Percentiles rank a stretch among this genome's conserved stretches.
Conservation (phyloP, 2,329 filamentous ascomycete species). For the Nothophaeocryptopus gaeumannii region DNA sequence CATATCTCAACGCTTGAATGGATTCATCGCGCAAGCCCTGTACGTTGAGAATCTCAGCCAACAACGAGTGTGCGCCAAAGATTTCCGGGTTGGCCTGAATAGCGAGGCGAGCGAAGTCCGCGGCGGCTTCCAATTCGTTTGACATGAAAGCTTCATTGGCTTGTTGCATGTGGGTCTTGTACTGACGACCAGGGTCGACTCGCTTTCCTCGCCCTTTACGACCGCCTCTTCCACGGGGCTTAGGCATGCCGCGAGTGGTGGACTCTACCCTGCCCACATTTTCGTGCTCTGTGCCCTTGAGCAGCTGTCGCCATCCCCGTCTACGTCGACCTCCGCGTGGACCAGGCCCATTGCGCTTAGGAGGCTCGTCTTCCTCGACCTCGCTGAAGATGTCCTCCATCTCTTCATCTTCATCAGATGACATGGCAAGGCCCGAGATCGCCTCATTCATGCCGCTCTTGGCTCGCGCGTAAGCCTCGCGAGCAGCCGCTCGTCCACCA, state of each 20-base stretch:
- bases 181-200: conserved; percentile 67
- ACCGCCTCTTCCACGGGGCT: conserved; percentile 28
- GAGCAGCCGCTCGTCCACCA: conserved; percentile 4
- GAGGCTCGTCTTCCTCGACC: background rate
- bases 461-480: background rate
- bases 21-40: conserved; percentile 58
- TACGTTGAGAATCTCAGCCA: conserved; percentile 58
- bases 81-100: conserved; percentile 61
- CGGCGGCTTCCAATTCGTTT: conserved; percentile 59
- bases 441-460: background rate
- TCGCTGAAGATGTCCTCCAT: too few relatives aligned
- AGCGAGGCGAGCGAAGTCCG: conserved; percentile 50
- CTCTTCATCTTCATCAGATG: too few relatives aligned
- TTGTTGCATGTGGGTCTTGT: conserved; percentile 64
- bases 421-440: too few relatives aligned
- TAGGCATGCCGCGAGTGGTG: conserved; percentile 9
- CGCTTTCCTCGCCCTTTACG: conserved; percentile 48
- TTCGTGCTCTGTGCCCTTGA: conserved; percentile 36
- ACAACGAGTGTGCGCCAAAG: conserved; percentile 58
- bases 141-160: conserved; percentile 68
- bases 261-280: conserved; percentile 19
- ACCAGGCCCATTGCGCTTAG: conserved; percentile 1
- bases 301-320: conserved; percentile 32
- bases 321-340: conserved; percentile 21
- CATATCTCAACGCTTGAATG: conserved; percentile 55